Percentiles rank a stretch among this genome's conserved stretches.
phyloP scores from a whole-genome alignment of 768 basidiomycete genomes.

The Termitomyces eurrhizus region DNA sequence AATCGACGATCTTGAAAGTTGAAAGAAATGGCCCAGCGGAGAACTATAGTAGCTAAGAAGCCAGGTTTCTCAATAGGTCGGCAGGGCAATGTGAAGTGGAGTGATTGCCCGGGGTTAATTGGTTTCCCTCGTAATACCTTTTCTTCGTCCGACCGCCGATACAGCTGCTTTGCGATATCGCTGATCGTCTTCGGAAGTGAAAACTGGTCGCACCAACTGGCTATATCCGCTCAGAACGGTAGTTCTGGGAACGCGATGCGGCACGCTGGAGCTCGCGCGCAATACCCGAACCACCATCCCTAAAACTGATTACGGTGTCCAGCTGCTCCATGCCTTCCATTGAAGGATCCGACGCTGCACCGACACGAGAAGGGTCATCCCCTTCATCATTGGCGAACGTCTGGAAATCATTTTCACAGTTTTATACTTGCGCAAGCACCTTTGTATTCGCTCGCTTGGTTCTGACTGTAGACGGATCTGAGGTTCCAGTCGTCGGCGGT shows the following conservation, averaged over 20 bases:
- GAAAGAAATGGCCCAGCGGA: too few relatives aligned
- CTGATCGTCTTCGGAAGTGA: conserved; percentile 90
- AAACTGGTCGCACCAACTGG: conserved; percentile 93
- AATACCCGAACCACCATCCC: conserved; percentile 91
- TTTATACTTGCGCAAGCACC: too few relatives aligned
- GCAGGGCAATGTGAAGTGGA: too few relatives aligned
- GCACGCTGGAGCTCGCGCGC: conserved; percentile 92
- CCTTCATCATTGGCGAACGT: conserved; percentile 99
- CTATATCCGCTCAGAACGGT: conserved; percentile 87
- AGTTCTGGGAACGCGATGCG: conserved; percentile 72
- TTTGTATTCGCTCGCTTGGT: too few relatives aligned
- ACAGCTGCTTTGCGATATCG: conserved; percentile 95
- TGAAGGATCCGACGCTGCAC: conserved; percentile 89
- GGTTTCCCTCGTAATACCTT: conserved; percentile 89
- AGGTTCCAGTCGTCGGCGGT: too few relatives aligned
- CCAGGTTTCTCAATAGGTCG: too few relatives aligned
- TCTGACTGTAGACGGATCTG: too few relatives aligned
- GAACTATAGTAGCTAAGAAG: too few relatives aligned
- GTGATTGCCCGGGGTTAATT: too few relatives aligned
- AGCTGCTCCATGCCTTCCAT: conserved; percentile 95
- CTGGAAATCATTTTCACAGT: conserved; percentile 35
- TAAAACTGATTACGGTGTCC: conserved; percentile 92
- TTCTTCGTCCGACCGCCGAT: conserved; percentile 96
- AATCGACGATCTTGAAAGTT: too few relatives aligned
- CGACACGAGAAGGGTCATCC: conserved; percentile 99